Evolutionary conservation across 2,329 filamentous ascomycete species (phyloP).

Genomic region (Dactylellina haptotyla): DNA sequence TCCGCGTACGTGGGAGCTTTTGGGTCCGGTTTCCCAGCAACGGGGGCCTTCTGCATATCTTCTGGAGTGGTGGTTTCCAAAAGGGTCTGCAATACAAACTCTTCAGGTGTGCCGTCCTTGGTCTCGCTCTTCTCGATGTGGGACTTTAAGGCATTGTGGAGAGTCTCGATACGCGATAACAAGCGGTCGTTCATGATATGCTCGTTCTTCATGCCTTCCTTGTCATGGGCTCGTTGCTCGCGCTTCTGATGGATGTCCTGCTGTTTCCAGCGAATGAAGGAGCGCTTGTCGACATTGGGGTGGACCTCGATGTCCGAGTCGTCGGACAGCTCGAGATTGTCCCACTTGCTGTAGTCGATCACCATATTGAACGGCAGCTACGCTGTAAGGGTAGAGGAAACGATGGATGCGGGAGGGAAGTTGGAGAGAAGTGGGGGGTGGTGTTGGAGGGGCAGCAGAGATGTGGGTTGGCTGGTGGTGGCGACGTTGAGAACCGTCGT

Average conservation of each 20-base stretch:
- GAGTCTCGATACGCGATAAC: slow-evolving; percentile 80
- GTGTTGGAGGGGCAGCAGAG: background rate
- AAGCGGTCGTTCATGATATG: slow-evolving; percentile 91
- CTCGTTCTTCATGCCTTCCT: slow-evolving; percentile 91
- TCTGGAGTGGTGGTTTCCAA: slow-evolving; percentile 69
- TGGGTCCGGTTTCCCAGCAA: slow-evolving; percentile 33
- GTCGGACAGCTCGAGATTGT: slow-evolving; percentile 86
- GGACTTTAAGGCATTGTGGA: slow-evolving; percentile 78
- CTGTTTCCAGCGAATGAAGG: slow-evolving; percentile 98
- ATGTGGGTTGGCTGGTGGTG: too few relatives aligned
- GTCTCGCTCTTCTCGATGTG: slow-evolving; percentile 72
- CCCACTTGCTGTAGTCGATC: slow-evolving; percentile 59
- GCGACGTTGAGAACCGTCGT: slow-evolving; percentile 3
- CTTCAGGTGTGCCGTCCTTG: slow-evolving; percentile 73
- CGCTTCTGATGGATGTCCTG: slow-evolving; percentile 95
- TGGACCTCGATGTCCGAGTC: slow-evolving; percentile 98
- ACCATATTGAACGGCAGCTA: slow-evolving; percentile 62
- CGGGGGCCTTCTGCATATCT: slow-evolving; percentile 36
- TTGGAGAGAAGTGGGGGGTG: background rate
- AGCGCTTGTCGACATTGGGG: slow-evolving; percentile 97
- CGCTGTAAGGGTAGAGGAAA: background rate
- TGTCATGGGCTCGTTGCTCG: slow-evolving; percentile 83
- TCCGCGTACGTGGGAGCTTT: slow-evolving; percentile 85
- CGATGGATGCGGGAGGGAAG: background rate
- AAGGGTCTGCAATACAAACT: slow-evolving; percentile 87